A percentile compares a stretch with the other conserved stretches of the same genome.
Conservation (phyloP, 352 stramenopile species). For the Pythium aristosporum region DNA sequence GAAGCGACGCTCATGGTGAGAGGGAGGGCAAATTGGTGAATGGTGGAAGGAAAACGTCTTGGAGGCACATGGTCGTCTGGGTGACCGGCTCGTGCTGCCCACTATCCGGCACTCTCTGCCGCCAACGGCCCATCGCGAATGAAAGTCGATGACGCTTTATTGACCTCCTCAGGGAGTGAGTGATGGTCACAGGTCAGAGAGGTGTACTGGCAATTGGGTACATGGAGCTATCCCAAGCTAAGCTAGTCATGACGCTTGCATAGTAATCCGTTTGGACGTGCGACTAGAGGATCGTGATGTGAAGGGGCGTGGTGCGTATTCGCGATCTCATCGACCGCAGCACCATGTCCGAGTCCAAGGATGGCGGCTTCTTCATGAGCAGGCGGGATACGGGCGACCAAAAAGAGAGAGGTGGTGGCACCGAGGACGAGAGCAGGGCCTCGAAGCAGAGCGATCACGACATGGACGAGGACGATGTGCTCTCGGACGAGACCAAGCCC, state of each 20-base stretch:
- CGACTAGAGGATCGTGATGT: neutral
- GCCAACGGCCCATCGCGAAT: neutral
- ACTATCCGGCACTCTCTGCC: slow-evolving; percentile 2
- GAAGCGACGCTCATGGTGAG: slow-evolving; percentile 10
- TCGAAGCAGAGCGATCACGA: slow-evolving; percentile 26
- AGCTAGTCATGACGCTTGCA: neutral
- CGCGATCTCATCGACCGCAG: neutral
- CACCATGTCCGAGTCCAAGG: slow-evolving; percentile 25
- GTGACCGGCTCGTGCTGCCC: neutral
- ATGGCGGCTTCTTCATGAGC: slow-evolving; percentile 28
- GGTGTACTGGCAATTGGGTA: slow-evolving; percentile 16
- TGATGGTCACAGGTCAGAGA: slow-evolving; percentile 17
- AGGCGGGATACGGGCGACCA: slow-evolving; percentile 16
- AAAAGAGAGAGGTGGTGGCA: slow-evolving; percentile 11
- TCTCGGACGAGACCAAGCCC: slow-evolving; percentile 45
- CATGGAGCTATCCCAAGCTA: slow-evolving; percentile 5
- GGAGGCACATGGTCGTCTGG: neutral
- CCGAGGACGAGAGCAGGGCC: slow-evolving; percentile 22
- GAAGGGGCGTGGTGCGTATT: slow-evolving; percentile 15
- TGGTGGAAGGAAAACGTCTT: neutral
- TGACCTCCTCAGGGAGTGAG: neutral
- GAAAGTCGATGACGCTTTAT: neutral
- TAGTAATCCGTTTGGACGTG: slow-evolving; percentile 10
- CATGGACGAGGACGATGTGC: slow-evolving; percentile 49
- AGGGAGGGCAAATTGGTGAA: neutral